Evolutionary conservation across 441 rosid species (phyloP), one percentile per base, ranked within the genome.

Genomic region (Gossypium davidsonii): DNA sequence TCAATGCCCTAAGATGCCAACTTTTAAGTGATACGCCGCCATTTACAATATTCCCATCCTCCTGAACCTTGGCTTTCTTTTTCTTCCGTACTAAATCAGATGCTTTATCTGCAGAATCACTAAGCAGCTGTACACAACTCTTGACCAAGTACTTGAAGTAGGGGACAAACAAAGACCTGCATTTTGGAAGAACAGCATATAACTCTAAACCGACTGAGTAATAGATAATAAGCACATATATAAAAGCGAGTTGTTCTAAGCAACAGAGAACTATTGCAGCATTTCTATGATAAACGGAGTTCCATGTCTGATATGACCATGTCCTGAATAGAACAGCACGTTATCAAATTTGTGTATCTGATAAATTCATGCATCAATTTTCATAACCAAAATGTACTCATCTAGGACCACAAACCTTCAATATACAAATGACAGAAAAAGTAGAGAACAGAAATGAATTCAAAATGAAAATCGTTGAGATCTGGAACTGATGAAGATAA

Each of bases 111-210:
- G 74, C 83, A 18, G 78, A 67, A 78, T 77, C 85, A 74, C 83
- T 75, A 79, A 96, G 98, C 79, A 86, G 88, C 28, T 73, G 80
- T 61, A 88, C 80, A 73, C 89, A 90, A 70, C 86, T 84, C 74
- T 90, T 94, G 49, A 88, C 89, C 81, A 96, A 52, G 76, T 84
- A 85, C 78, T 93, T 93, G 83, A 93, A 93, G 79, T 93, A 96
- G 25, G 96, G 97, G 42, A 96, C 98, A 79, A 93, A 93, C 57
- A 96, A 82, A 34, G 97, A 91, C 84, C 99, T 96, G 89, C 86
- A 80, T 37, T 62, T 31, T 68, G 72, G 52, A 79, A 68, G 31
- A 65, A 77, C 70, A 73, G 28, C 68, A 73, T 68, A 64, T 18
- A 62, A 70, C n/a, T 62, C 20, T n/a, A 37, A n/a, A 71, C 34